These are phyloP conservation scores for Artemisia tridentata DNA, from an alignment of 129 eudicot genomes.

Conservation along the genomic window DNA sequence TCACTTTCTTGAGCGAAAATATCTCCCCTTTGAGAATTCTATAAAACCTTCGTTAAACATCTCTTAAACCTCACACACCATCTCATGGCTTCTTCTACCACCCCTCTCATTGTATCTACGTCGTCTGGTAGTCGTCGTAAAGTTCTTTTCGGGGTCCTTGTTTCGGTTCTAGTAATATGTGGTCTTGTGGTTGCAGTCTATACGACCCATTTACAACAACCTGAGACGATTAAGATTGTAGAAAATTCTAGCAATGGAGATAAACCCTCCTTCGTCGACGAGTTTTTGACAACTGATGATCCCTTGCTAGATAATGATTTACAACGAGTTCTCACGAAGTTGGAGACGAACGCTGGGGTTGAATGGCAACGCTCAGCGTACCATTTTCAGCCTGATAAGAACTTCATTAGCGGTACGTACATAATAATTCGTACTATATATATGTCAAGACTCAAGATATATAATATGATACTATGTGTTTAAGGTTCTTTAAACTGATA, in stretches of 20 bases:
- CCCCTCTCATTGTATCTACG: constrained; percentile 33
- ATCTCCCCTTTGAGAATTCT: constrained; percentile 13
- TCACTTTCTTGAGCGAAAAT: constrained; percentile 8
- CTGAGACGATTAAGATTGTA: background rate
- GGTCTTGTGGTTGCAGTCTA: constrained; percentile 21
- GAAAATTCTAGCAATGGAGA: constrained; percentile 13
- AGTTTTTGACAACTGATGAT: constrained; percentile 8
- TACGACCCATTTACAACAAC: constrained; percentile 23
- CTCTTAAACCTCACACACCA: constrained; percentile 1
- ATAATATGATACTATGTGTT: background rate
- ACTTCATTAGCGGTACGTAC: constrained; percentile 75
- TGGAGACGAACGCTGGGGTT: constrained; percentile 44
- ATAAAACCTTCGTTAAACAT: constrained; percentile 21
- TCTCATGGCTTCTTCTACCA: constrained; percentile 33
- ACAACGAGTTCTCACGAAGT: constrained; percentile 7
- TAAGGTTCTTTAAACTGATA: constrained; percentile 22
- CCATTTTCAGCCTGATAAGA: constrained; percentile 85
- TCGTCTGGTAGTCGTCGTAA: constrained; percentile 24
- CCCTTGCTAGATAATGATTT: background rate
- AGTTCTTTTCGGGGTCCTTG: constrained; percentile 20
- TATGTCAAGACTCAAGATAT: no score
- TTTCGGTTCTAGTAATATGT: constrained; percentile 8
- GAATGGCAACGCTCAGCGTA: constrained; percentile 78
- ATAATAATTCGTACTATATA: background rate
- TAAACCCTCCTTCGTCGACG: constrained; percentile 5